These are phyloP conservation scores for Trichophyton benhamiae DNA, from an alignment of 2,329 filamentous ascomycete genomes.

Conservation along the genomic window DNA sequence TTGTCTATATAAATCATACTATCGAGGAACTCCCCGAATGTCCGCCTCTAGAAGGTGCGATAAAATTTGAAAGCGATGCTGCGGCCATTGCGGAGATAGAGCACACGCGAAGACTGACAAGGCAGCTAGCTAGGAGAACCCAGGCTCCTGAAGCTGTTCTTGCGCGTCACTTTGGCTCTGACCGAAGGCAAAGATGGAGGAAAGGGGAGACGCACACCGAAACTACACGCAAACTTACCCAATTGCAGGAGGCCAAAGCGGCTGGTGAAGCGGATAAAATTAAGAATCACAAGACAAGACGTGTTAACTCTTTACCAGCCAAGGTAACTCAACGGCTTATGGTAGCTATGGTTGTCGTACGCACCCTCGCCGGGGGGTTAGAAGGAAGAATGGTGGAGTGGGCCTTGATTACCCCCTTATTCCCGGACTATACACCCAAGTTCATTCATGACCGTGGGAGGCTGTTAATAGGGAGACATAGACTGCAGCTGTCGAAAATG, in stretches of 20 bases:
- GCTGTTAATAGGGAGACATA: slow-evolving; percentile 25
- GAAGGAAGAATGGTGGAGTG: slow-evolving; percentile 35
- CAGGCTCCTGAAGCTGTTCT: slow-evolving; percentile 14
- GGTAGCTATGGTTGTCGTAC: slow-evolving; percentile 33
- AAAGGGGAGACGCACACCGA: not conserved
- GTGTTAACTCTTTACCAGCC: slow-evolving; percentile 3
- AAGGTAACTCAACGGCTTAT: slow-evolving; percentile 24
- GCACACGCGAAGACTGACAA: not conserved
- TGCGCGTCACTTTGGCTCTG: not conserved
- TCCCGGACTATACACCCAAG: slow-evolving; percentile 29
- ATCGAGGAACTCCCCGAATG: slow-evolving; percentile 22
- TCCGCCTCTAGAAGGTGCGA: slow-evolving; percentile 22
- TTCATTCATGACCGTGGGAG: slow-evolving; percentile 30
- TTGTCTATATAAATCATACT: slow-evolving; percentile 29
- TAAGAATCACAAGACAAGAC: not conserved
- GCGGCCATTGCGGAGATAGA: not conserved
- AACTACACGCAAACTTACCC: not conserved
- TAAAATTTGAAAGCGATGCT: slow-evolving; percentile 22
- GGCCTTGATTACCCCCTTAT: slow-evolving; percentile 31
- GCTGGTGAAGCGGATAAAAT: not conserved
- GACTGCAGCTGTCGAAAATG: slow-evolving; percentile 32
- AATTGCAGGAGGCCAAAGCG: slow-evolving; percentile 5
- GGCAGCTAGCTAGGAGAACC: not conserved
- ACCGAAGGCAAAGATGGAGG: not conserved
- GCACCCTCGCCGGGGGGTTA: slow-evolving; percentile 34